Conservation (phyloP, 257 asterid genomes). For the Striga asiatica region DNA sequence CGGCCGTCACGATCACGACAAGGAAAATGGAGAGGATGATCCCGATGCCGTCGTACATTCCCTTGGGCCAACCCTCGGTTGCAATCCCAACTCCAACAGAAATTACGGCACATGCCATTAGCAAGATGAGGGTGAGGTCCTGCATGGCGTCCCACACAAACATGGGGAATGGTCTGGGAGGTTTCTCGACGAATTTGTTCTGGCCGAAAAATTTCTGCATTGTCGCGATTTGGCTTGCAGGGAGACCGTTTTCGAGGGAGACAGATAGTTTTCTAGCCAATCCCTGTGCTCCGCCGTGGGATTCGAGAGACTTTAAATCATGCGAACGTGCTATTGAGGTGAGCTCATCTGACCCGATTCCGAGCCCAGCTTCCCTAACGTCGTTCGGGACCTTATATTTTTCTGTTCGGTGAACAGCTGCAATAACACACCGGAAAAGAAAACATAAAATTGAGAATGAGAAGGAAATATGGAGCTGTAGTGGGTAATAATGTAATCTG, state of each 20-base stretch:
- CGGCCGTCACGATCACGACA: constrained; percentile 66
- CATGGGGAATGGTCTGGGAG: constrained; percentile 55
- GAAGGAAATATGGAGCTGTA: constrained; percentile 10
- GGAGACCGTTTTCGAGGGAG: constrained; percentile 42
- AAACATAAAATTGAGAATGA: constrained; percentile 13
- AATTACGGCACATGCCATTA: constrained; percentile 60
- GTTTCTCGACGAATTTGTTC: constrained; percentile 52
- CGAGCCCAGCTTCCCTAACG: constrained; percentile 41
- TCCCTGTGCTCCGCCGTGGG: constrained; percentile 53
- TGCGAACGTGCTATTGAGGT: constrained; percentile 51
- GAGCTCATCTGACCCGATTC: constrained; percentile 61
- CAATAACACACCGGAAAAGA: no score
- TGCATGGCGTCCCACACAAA: constrained; percentile 76
- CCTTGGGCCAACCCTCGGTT: constrained; percentile 79
- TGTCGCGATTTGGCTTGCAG: constrained; percentile 26
- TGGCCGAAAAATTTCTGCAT: constrained; percentile 43
- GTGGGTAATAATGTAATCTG: neutral
- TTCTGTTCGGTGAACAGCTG: constrained; percentile 32
- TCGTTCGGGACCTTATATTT: constrained; percentile 32
- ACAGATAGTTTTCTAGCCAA: constrained; percentile 38
- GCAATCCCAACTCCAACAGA: constrained; percentile 64
- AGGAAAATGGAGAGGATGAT: constrained; percentile 48
- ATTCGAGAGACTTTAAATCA: constrained; percentile 35
- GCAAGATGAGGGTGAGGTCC: constrained; percentile 57
- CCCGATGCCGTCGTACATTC: constrained; percentile 69